Evolutionary conservation across 108 stramenopile genomes (phyloP).

Genomic region (Pseudonitzschia multistriata): DNA sequence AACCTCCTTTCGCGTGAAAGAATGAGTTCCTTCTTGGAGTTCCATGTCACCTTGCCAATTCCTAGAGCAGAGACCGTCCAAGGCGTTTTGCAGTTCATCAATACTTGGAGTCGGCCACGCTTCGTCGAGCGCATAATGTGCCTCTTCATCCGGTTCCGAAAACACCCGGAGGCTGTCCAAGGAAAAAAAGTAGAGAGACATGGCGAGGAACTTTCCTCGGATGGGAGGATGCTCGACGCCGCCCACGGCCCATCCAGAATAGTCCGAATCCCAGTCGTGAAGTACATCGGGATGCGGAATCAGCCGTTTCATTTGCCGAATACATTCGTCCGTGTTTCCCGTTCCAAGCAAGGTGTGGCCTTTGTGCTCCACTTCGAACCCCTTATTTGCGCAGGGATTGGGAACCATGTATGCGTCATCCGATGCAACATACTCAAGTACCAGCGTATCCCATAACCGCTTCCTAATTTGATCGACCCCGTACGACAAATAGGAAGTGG

Average conservation of each 20-base stretch:
- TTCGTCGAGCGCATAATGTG: conserved; percentile 47
- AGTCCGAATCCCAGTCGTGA: conserved; percentile 46
- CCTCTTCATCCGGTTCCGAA: conserved; percentile 56
- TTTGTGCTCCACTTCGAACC: conserved; percentile 57
- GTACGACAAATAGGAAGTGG: conserved; percentile 80
- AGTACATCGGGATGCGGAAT: conserved; percentile 74
- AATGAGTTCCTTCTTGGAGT: conserved; percentile 61
- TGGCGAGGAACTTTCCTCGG: conserved; percentile 85
- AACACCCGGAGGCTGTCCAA: conserved; percentile 87
- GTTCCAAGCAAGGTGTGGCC: conserved; percentile 66
- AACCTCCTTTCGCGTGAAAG: conserved; percentile 71
- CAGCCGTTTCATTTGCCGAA: conserved; percentile 67
- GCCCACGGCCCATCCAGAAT: conserved; percentile 49
- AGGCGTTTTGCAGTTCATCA: conserved; percentile 72
- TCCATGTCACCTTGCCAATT: conserved; percentile 78
- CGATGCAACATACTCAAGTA: conserved; percentile 37
- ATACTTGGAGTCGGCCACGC: conserved; percentile 87
- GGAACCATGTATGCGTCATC: conserved; percentile 39
- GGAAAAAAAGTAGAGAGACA: conserved; percentile 90
- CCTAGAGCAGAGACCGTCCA: conserved; percentile 77
- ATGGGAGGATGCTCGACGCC: conserved; percentile 84
- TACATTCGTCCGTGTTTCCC: conserved; percentile 67
- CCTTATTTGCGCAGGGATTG: conserved; percentile 81
- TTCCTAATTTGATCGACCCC: conserved; percentile 89
- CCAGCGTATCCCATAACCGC: conserved; percentile 77